Evolutionary conservation across 148 eudicot genomes (phyloP).

Genomic region (Rhododendron williamsianum): DNA sequence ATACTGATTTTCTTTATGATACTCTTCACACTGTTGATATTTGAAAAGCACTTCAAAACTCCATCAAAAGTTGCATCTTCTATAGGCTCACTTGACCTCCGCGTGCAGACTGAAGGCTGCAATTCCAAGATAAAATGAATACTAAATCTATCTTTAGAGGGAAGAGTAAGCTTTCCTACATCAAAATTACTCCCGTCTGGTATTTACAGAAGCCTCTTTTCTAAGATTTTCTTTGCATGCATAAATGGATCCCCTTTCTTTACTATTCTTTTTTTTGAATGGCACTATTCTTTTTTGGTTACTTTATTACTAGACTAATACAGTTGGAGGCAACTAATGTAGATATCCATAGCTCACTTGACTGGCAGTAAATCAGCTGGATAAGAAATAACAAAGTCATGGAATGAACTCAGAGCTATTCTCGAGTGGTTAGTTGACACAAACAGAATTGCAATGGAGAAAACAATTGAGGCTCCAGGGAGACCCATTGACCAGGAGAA

Average conservation of each 20-base stretch:
- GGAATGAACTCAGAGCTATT: background rate
- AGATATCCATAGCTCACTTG: background rate
- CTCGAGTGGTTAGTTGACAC: background rate
- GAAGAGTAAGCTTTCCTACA: background rate
- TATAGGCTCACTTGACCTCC: constrained; percentile 40
- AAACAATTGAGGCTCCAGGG: too few species aligned
- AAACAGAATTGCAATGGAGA: background rate
- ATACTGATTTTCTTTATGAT: constrained; percentile 56
- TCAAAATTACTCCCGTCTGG: background rate
- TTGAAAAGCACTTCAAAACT: constrained; percentile 51
- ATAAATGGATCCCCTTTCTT: background rate
- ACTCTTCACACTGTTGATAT: constrained; percentile 42
- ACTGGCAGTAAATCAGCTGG: background rate
- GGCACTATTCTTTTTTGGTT: background rate
- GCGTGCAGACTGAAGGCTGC: constrained; percentile 61
- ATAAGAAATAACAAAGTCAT: background rate
- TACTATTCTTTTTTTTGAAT: background rate
- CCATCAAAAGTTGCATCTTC: constrained; percentile 40
- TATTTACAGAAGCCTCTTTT: background rate
- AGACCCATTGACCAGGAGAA: too few species aligned
- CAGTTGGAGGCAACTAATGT: background rate
- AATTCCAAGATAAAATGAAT: constrained; percentile 4
- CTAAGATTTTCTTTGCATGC: background rate
- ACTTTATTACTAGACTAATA: background rate
- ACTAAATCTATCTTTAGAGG: background rate